Evolutionary conservation across 805 yeast genomes (phyloP), one percentile per base, ranked within the genome.

Genomic region (Candida glaebosa): DNA sequence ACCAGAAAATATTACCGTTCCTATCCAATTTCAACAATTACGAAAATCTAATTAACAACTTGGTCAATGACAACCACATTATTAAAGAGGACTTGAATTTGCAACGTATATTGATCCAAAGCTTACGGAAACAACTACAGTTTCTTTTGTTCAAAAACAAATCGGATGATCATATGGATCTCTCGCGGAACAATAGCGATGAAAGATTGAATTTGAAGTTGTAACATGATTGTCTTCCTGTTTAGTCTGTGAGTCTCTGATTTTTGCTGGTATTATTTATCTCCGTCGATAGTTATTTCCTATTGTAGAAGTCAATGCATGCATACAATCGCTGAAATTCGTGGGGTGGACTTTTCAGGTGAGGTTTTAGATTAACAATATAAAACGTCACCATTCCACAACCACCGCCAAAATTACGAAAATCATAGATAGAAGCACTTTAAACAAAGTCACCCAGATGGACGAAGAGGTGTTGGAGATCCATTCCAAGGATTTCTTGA

Each of bases 401-500:
- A 7, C 6, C 26, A n/a, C 10, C 26, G 26, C 9, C 26, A 22
- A 22, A 22, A 22, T 22, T 22, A 22, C 26, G 26, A 22, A 22
- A 22, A 7, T 10, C 10, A 22, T 22, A 22, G 26, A 22, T 22
- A 22, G 26, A 22, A 22, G 26, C 26, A 22, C 26, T 22, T 22
- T 22, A 10, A 22, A 22, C 26, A 22, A 22, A 22, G 26, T 22
- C 26, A 22, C 26, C 6, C 6, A 22, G 24, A 35, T 35, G 38
- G 38, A 35, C 10, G 38, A 35, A 96, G 98, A 91, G 63, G 82
- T 89, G 2, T 76, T 93, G 37, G 97, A 91, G 62, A 80, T 93
- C 18, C 95, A 90, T 53, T 82, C 95, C 38, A 85, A 87, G 60
- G 84, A 93, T 43, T 91, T 87, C 55, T 79, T 89, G 47, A 86